Conservation (phyloP, 2,329 filamentous ascomycete genomes). For the Penicillium sp. region DNA sequence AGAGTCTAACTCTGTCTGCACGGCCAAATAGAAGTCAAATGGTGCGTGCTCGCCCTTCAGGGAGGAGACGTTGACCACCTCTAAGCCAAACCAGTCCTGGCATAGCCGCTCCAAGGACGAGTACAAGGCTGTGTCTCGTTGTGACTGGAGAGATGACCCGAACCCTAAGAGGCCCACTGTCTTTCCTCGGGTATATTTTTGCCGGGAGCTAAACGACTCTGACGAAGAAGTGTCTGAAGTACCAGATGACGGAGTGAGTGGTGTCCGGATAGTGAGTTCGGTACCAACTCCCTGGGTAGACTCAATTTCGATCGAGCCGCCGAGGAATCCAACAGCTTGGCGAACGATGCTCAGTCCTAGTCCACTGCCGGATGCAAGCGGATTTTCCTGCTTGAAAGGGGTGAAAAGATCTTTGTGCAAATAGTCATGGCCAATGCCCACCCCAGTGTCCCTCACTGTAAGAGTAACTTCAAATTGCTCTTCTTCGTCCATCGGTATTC, state of each 20-base stretch:
- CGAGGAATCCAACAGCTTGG: conserved; percentile 30
- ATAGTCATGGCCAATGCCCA: conserved; percentile 30
- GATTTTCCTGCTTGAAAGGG: conserved; percentile 23
- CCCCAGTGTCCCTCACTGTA: conserved; percentile 32
- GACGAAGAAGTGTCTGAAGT: neutral
- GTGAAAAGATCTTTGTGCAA: conserved; percentile 21
- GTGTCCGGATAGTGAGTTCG: conserved; percentile 14
- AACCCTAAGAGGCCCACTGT: conserved; percentile 24
- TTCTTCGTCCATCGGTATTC: neutral
- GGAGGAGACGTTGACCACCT: conserved; percentile 4
- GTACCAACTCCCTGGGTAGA: conserved; percentile 31
- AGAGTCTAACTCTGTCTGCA: too few species aligned
- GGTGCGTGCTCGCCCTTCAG: neutral
- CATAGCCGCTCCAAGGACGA: conserved; percentile 22
- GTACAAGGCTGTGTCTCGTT: conserved; percentile 9
- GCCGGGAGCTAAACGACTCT: neutral
- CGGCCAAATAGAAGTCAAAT: conserved; percentile 26
- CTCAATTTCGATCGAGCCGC: conserved; percentile 29
- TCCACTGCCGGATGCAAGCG: conserved; percentile 21
- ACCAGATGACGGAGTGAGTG: conserved; percentile 1
- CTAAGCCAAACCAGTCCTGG: conserved; percentile 20
- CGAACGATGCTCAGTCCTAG: conserved; percentile 56
- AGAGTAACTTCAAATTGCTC: conserved; percentile 17
- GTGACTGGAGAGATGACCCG: conserved; percentile 3
- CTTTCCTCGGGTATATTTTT: conserved; percentile 5